A percentile compares a stretch with the other conserved stretches of the same genome.
phyloP scores from a whole-genome alignment of 73 alveolate genomes.

The Diophrys sp. region DNA sequence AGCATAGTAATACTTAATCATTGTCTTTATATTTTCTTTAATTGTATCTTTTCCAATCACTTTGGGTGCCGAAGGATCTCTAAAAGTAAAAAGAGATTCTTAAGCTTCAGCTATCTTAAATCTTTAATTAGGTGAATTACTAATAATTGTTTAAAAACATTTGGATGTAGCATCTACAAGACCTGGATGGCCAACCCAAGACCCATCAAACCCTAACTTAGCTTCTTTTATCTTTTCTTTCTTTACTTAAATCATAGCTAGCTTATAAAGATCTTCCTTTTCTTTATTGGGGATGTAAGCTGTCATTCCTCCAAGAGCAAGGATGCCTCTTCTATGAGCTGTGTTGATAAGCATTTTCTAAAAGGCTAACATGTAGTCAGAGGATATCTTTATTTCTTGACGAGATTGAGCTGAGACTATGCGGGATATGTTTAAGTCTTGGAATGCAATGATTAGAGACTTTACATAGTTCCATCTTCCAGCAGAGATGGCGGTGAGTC shows the following conservation, averaged over 20 bases:
- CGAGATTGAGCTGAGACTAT: constrained; percentile 26
- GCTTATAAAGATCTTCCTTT: constrained; percentile 11
- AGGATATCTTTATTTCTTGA: constrained; percentile 17
- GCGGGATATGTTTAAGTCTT: neutral
- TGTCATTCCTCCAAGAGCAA: constrained; percentile 58
- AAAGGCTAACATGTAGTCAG: constrained; percentile 35
- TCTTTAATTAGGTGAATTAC: constrained; percentile 24
- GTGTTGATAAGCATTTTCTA: constrained; percentile 26
- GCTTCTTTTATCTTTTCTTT: constrained; percentile 49
- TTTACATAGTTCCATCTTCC: constrained; percentile 63
- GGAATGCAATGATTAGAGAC: constrained; percentile 41
- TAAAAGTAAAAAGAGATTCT: constrained; percentile 8
- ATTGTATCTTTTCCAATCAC: neutral
- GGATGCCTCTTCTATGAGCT: constrained; percentile 53
- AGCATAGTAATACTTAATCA: neutral
- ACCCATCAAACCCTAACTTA: constrained; percentile 57
- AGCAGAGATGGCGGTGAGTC: constrained; percentile 38
- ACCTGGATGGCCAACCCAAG: constrained; percentile 65
- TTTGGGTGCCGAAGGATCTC: neutral
- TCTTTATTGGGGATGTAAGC: constrained; percentile 48
- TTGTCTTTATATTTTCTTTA: neutral
- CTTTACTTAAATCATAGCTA: constrained; percentile 15
- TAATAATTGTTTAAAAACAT: constrained; percentile 17
- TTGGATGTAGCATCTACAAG: constrained; percentile 38
- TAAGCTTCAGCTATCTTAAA: constrained; percentile 28